Base-by-base conservation (phyloP, 2,329 filamentous ascomycete genomes). In the Dissoconium aciculare region DNA sequence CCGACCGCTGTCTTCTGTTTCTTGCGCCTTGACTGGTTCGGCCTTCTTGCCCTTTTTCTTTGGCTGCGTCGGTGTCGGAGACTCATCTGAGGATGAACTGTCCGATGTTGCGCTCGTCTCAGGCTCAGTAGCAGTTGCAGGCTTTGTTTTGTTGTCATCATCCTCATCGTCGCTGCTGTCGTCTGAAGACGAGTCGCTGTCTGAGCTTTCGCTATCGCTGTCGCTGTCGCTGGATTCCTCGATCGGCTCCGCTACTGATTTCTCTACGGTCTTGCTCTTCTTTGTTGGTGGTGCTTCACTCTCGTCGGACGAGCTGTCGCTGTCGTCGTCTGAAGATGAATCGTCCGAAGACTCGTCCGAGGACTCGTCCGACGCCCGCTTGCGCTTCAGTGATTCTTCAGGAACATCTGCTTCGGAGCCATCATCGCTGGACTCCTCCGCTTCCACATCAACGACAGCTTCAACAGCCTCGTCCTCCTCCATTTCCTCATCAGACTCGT, bases 1-100 rank as follows among this genome's bases (percentile, higher is more conserved):
- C 44, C 48, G 46, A 43, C 53, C 64, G 39, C 56, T 15, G 9
- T 33, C 24, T 24, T 33, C 25, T 5, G 25, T 35, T 25, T 49
- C 59, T 58, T 55, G 60, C 19, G 59, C 33, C 57, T 28, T 17
- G 33, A 26, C 26, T 5, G 31, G 30, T 23, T 41, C 39, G 4
- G 31, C 23, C 23, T 42, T 37, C 28, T 46, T 44, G 47, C 28
- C 43, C 27, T 35, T 37, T 28, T 32, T 36, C 36, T 37, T 44
- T 35, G 38, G 37, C 19, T 31, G 32, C 23, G 38, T 44, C 38
- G 43, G 25, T 8, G 31, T n/a, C 21, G 31, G 15, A n/a, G 34
- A 42, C 26, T 43, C 43, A 15, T 11, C 19, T 8, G 19, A 23
- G 19, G 19, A 23, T 8, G 19, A 23, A 23, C 19, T 23, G 19